These are phyloP conservation scores for Backusella luteola DNA, from an alignment of 192 early-diverging fungal genomes.

Conservation along the genomic window DNA sequence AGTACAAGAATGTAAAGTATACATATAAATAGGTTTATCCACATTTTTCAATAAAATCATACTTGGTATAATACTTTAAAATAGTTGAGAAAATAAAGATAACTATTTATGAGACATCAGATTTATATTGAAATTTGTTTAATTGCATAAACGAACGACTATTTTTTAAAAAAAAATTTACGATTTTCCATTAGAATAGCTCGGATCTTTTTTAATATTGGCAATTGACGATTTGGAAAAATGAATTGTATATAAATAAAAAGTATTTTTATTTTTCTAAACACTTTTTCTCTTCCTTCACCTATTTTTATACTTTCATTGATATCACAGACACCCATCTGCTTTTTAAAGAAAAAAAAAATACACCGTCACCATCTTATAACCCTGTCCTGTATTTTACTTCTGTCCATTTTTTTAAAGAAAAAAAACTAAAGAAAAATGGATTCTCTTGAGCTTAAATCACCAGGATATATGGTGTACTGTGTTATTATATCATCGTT, in stretches of 20 bases:
- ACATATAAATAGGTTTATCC: background rate
- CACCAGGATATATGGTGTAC: conserved; percentile 43
- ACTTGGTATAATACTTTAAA: background rate
- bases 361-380: background rate
- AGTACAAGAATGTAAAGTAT: background rate
- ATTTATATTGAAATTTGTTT: background rate
- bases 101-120: background rate
- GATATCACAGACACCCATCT: background rate
- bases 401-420: background rate
- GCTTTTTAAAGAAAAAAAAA: background rate
- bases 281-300: background rate
- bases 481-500: conserved; percentile 35
- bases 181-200: background rate
- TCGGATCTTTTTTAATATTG: background rate
- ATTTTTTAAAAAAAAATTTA: background rate
- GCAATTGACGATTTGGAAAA: background rate
- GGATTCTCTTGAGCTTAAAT: conserved; percentile 41
- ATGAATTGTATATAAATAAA: background rate
- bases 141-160: background rate
- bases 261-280: background rate
- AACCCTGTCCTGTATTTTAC: background rate
- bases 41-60: background rate
- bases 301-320: background rate
- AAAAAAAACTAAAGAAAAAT: conserved; percentile 25
- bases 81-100: background rate